These are phyloP conservation scores for Fusarium humuli DNA, from an alignment of 2,329 filamentous ascomycete species.

Conservation along the genomic window DNA sequence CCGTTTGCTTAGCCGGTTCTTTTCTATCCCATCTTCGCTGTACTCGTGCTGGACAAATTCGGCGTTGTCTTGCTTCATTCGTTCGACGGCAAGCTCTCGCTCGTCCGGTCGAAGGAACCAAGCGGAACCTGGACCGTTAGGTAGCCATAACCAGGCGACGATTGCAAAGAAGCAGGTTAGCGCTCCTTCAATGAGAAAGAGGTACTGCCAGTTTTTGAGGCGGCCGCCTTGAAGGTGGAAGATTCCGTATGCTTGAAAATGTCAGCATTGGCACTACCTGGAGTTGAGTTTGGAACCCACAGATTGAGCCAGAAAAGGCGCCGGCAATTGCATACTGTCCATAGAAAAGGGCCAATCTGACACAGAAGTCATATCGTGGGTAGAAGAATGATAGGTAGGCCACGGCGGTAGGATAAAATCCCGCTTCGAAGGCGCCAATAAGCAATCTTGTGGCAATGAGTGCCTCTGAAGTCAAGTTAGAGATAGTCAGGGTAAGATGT, in stretches of 20 bases:
- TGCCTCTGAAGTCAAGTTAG: conserved; percentile 33
- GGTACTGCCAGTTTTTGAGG: conserved; percentile 72
- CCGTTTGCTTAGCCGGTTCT: conserved; percentile 38
- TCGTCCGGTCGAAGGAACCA: conserved; percentile 44
- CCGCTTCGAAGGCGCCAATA: conserved; percentile 46
- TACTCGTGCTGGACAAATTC: conserved; percentile 45
- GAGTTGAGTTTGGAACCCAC: conserved; percentile 19
- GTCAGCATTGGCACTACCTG: background rate
- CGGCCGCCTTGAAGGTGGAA: conserved; percentile 41
- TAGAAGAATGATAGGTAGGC: conserved; percentile 46
- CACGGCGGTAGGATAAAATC: conserved; percentile 48
- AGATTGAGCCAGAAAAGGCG: conserved; percentile 46
- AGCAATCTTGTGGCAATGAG: conserved; percentile 45
- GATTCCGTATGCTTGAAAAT: conserved; percentile 44
- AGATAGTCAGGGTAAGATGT: background rate
- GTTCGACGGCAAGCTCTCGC: conserved; percentile 37
- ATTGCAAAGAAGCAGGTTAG: conserved; percentile 49
- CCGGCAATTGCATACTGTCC: conserved; percentile 46
- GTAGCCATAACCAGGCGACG: conserved; percentile 45
- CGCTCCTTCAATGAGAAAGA: conserved; percentile 76
- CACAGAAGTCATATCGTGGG: conserved; percentile 42
- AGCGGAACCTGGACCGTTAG: conserved; percentile 42
- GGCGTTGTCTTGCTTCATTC: conserved; percentile 42
- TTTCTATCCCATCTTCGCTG: conserved; percentile 43
- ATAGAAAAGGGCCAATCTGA: conserved; percentile 46